Evolutionary conservation across 2,329 filamentous ascomycete species (phyloP), one percentile per base, ranked within the genome.

Genomic region (Stachybotrys chartarum): DNA sequence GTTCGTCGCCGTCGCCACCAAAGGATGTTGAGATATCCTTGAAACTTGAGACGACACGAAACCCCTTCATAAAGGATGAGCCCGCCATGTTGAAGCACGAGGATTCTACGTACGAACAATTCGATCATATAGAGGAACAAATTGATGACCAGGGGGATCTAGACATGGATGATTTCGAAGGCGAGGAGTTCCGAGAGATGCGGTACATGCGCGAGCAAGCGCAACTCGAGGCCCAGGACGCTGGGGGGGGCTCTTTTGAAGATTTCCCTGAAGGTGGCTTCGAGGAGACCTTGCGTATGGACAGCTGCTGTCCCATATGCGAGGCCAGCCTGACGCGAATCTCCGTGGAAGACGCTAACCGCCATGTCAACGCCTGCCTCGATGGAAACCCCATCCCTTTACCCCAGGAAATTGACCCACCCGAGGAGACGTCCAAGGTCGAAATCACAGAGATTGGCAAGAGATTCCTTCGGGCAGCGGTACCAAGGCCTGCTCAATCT

Each of bases 351-450:
- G 83, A 93, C 62, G 87, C 86, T 10, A 88, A 87, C 7, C 74
- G 87, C 2, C 94, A 99, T 69, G 94, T 99, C 60, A 99, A 99
- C 68, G 84, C 86, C 10, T 99, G 94, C 70, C 78, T 99, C 2
- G 94, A 99, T 67, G 91, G 91, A 1, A 88, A 87, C 50, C 82
- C 88, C 6, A 80, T 84, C 49, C 80, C 86, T 2, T 64, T 87
- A 14, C 80, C 72, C 17, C 62, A 57, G 30, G 16, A 47, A 31
- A 46, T 55, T 5, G 51, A 56, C 31, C 57, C 32, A 52, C 54
- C 32, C 17, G 52, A 54, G 14, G 57, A 64, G 51, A 32, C 54
- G 6, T 52, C 63, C 30, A 67, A 66, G 32, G 67, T 73, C 32
- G 71, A 74, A 52, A 71, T 65, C 53, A 69, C 66, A 5, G 71